Evolutionary conservation across 352 stramenopile genomes (phyloP).

Genomic region (Aphanomyces astaci): DNA sequence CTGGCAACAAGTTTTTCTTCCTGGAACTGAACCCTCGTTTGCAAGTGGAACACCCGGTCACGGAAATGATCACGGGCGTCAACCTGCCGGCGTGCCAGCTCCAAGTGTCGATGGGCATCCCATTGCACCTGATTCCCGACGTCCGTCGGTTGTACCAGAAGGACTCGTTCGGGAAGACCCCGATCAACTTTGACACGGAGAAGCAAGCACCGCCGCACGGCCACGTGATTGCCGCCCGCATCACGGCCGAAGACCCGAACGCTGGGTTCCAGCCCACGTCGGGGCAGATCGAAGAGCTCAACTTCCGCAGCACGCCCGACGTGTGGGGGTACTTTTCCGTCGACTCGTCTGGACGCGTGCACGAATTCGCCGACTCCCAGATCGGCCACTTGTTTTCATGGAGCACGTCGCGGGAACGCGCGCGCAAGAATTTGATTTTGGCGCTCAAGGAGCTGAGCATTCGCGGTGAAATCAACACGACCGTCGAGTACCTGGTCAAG

Average conservation of each 20-base stretch:
- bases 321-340: conserved; percentile 99
- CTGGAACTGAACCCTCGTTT: conserved; percentile 99
- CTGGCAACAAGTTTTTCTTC: conserved; percentile 97
- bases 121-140: conserved; percentile 97
- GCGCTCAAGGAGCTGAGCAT: conserved; percentile 99
- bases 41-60: conserved; percentile 98
- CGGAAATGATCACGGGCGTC: conserved; percentile 98
- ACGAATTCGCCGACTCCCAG: conserved; percentile 99
- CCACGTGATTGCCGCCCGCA: conserved; percentile 98
- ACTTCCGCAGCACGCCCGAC: conserved; percentile 98
- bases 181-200: conserved; percentile 95
- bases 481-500: conserved; percentile 99
- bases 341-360: conserved; percentile 97
- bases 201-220: conserved; percentile 73
- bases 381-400: conserved; percentile 99
- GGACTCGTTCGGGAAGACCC: conserved; percentile 83
- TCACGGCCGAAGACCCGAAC: conserved; percentile 99
- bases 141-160: conserved; percentile 96
- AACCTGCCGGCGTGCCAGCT: conserved; percentile 97
- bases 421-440: conserved; percentile 97
- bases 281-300: conserved; percentile 97
- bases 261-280: conserved; percentile 98
- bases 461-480: conserved; percentile 99
- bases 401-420: conserved; percentile 92
- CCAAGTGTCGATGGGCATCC: conserved; percentile 99